Evolutionary conservation across 2,329 filamentous ascomycete species (phyloP).

Genomic region (Monosporascus sp.): DNA sequence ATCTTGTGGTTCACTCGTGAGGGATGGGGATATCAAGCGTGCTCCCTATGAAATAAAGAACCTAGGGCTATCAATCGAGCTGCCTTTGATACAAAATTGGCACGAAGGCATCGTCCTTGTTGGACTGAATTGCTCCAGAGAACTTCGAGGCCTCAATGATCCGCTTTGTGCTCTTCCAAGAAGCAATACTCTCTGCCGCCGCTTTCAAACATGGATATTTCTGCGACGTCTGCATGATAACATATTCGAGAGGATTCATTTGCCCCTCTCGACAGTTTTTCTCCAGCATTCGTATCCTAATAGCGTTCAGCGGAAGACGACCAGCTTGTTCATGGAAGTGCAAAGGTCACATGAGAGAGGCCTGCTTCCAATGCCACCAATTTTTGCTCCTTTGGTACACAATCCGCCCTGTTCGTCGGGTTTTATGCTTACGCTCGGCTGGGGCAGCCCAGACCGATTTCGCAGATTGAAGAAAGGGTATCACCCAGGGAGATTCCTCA

Average conservation of each 20-base stretch:
- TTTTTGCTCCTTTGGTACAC: not conserved
- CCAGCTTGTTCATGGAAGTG: not conserved
- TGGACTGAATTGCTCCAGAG: constrained; percentile 12
- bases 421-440: not conserved
- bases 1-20: constrained; percentile 15
- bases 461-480: not conserved
- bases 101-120: not conserved
- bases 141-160: constrained; percentile 1
- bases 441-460: not conserved
- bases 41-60: constrained; percentile 11
- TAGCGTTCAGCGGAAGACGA: not conserved
- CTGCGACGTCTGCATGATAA: too few relatives aligned
- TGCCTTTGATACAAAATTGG: not conserved
- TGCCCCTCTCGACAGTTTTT: constrained; percentile 5
- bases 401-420: not conserved
- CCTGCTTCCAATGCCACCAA: not conserved
- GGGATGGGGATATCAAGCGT: not conserved
- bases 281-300: constrained; percentile 4
- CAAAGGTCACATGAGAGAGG: not conserved
- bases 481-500: not conserved
- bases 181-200: not conserved
- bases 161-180: not conserved
- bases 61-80: constrained; percentile 9
- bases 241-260: constrained; percentile 5
- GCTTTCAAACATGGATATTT: constrained; percentile 12